Base-by-base conservation (phyloP, 108 stramenopile genomes). In the Cyclotella cryptica region DNA sequence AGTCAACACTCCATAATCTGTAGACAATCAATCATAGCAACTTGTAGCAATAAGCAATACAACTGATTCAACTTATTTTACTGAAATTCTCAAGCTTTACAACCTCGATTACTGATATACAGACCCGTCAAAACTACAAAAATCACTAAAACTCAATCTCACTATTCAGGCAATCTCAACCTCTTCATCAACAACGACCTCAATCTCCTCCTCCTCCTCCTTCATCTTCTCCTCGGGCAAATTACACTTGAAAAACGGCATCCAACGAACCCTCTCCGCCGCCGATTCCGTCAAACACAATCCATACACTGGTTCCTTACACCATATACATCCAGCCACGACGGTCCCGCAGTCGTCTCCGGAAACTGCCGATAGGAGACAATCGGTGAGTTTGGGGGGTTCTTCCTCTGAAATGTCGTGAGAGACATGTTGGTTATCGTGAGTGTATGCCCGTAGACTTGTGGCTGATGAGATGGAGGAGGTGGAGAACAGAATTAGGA, bases 301-400 rank as follows among this genome's bases (percentile, higher is more conserved):
- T 12, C 79, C 79, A 61, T 66, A 72, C 17, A 80, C 28, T 3
- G 72, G 79, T 53, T 80, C 79, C 3, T 52, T 46, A 51, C 79
- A 80, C 79, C 79, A 80, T n/a, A 74, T 39, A 40, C 79, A 80
- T 26, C 72, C 72, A 11, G 46, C 28, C 18, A 74, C 39, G 9
- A 39, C 53, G 7, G 41, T 55, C 14, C 76, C 76, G 52, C 79
- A 80, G 24, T 80, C 72, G 26, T 69, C 60, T 35, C 52, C 10
- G 21, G 66, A 53, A 9, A 69, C 49, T 18, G 79, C 72, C 5
- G 79, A 80, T 11, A 74, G 61, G 57, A 80, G 62, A 69, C 79
- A 80, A 10, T 69, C 79, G 51, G 54, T 45, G 3, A 74, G 24
- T 19, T 42, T 69, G 17, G 79, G 79, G 0, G 22, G 21, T 3